Percentiles rank a stretch among this genome's conserved stretches.
Conservation (phyloP, 2,329 filamentous ascomycete species). For the Arachnopeziza araneosa region DNA sequence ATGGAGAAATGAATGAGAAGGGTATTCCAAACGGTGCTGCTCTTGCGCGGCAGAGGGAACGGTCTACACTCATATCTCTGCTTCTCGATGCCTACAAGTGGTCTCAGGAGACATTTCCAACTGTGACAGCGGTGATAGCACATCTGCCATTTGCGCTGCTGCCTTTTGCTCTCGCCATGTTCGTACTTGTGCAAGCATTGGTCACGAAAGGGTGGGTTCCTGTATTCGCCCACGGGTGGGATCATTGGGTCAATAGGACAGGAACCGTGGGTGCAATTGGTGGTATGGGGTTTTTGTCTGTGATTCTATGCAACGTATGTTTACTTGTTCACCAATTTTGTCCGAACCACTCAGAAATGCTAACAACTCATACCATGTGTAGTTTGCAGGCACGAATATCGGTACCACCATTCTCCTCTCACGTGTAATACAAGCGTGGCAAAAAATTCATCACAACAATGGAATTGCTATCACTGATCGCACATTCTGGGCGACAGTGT, state of each 20-base stretch:
- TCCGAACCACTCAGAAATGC: not conserved
- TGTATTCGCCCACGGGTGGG: conserved; percentile 69
- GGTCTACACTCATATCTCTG: conserved; percentile 48
- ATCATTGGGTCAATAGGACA: conserved; percentile 65
- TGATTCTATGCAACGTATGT: conserved; percentile 67
- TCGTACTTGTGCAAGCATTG: conserved; percentile 65
- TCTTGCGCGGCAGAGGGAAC: not conserved
- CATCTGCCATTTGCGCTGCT: conserved; percentile 64
- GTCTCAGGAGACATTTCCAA: conserved; percentile 66
- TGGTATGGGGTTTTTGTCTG: conserved; percentile 68
- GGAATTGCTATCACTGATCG: conserved; percentile 51
- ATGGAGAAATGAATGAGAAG: not conserved
- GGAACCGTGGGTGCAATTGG: conserved; percentile 63
- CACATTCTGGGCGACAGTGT: conserved; percentile 69
- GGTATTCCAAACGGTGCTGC: too few species aligned
- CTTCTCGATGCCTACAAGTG: conserved; percentile 44
- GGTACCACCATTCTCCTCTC: conserved; percentile 69
- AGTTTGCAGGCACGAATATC: conserved; percentile 75
- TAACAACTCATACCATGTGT: not conserved
- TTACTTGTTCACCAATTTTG: not conserved
- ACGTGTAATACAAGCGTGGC: conserved; percentile 65
- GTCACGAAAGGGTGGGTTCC: conserved; percentile 71
- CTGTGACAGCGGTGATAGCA: conserved; percentile 55
- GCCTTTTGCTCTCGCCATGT: conserved; percentile 70
- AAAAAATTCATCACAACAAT: conserved; percentile 47